These are phyloP conservation scores for Silene uniflora DNA, from an alignment of 148 eudicot genomes.

Conservation along the genomic window DNA sequence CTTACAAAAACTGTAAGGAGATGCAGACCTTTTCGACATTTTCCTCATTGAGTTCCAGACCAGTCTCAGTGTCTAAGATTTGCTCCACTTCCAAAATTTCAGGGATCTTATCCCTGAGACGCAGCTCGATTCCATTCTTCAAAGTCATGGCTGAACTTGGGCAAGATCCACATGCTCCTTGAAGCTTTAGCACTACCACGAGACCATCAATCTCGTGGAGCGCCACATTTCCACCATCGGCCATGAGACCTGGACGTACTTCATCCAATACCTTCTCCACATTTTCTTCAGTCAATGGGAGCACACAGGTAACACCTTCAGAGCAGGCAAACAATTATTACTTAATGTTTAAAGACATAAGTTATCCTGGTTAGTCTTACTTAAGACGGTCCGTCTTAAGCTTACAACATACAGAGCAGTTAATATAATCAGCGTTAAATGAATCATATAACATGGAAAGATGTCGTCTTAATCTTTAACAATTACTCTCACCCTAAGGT, in stretches of 20 bases:
- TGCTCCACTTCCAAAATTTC: slow-evolving; percentile 84
- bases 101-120: slow-evolving; percentile 85
- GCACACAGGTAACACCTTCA: slow-evolving; percentile 50
- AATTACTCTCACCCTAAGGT: too few relatives aligned
- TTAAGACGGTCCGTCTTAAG: too few relatives aligned
- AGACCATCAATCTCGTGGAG: slow-evolving; percentile 95
- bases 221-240: slow-evolving; percentile 91
- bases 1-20: not conserved
- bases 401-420: too few relatives aligned
- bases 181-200: slow-evolving; percentile 75
- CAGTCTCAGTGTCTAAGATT: slow-evolving; percentile 81
- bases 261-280: slow-evolving; percentile 90
- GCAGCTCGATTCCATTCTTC: slow-evolving; percentile 77
- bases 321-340: slow-evolving; percentile 4
- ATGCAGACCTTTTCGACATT: slow-evolving; percentile 73
- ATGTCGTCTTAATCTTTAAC: too few relatives aligned
- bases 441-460: too few relatives aligned
- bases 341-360: too few relatives aligned
- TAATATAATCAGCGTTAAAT: too few relatives aligned
- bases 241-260: slow-evolving; percentile 89
- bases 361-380: too few relatives aligned
- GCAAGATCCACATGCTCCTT: slow-evolving; percentile 98
- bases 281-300: slow-evolving; percentile 83
- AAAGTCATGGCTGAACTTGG: slow-evolving; percentile 96
- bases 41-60: slow-evolving; percentile 81